These are phyloP conservation scores for Barbatosphaeria neglecta DNA, from an alignment of 495 filamentous ascomycete species.

Conservation along the genomic window DNA sequence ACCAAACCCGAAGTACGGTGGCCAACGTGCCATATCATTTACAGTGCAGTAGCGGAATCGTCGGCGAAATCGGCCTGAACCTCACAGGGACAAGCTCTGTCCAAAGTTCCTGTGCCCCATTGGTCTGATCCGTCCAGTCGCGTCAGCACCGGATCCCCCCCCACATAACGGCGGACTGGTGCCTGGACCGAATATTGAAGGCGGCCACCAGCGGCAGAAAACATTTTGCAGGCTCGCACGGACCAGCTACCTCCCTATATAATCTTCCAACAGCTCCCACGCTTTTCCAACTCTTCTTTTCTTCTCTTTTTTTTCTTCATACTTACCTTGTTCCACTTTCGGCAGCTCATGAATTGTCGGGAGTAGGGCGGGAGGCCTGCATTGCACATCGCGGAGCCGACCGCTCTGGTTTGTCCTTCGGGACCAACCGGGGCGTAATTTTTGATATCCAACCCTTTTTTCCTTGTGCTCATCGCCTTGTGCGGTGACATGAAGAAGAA, in stretches of 20 bases:
- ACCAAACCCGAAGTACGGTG: no score
- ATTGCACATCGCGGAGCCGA: constrained; percentile 20
- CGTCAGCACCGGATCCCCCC: no score
- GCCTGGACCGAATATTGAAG: no score
- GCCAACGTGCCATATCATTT: no score
- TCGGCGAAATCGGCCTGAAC: not conserved
- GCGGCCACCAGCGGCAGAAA: not conserved
- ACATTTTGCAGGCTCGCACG: constrained; percentile 2
- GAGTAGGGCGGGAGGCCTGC: constrained; percentile 16
- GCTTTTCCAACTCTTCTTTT: constrained; percentile 3
- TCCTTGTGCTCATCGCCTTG: constrained; percentile 8
- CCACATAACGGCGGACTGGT: no score
- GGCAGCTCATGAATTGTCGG: constrained; percentile 18
- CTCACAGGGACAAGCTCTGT: not conserved
- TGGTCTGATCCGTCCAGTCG: not conserved
- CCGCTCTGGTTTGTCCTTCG: constrained; percentile 7
- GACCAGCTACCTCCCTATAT: not conserved
- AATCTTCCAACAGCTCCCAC: not conserved
- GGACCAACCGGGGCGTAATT: constrained; percentile 8
- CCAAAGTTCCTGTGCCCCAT: not conserved
- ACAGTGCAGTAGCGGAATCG: no score
- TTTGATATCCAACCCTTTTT: constrained; percentile 7
- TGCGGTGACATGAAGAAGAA: constrained; percentile 8
- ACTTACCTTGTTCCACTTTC: constrained; percentile 25
- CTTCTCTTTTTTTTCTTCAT: constrained; percentile 20